A percentile compares a stretch with the other conserved stretches of the same genome.
phyloP scores from a whole-genome alignment of 1,139 yeast species.

The Sugiyamaella japonica region DNA sequence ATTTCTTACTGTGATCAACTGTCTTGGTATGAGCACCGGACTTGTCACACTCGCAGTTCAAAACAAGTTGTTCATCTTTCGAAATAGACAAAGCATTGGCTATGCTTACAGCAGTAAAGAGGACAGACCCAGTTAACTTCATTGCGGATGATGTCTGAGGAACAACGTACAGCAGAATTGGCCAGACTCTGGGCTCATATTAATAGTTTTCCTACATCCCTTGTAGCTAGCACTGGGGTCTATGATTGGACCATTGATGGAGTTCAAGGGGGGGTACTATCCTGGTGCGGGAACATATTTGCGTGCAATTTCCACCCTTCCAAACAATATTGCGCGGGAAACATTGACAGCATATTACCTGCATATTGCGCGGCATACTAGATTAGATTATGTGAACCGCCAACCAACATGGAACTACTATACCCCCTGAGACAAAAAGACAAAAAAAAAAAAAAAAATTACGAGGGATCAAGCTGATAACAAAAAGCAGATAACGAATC shows the following conservation, averaged over 20 bases:
- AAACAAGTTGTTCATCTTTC: slow-evolving; percentile 40
- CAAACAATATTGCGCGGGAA: no score
- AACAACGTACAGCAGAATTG: neutral
- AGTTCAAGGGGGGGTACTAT: no score
- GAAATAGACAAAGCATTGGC: slow-evolving; percentile 40
- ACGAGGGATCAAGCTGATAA: neutral
- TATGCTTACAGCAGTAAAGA: slow-evolving; percentile 4
- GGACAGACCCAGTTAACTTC: neutral
- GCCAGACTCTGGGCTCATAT: neutral
- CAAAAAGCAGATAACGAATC: neutral
- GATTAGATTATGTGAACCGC: no score
- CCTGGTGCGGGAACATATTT: neutral
- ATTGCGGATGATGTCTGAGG: neutral
- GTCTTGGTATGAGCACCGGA: slow-evolving; percentile 4
- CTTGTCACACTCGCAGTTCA: slow-evolving; percentile 31
- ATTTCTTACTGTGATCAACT: slow-evolving; percentile 24
- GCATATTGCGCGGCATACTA: no score
- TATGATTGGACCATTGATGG: no score
- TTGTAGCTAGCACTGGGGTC: no score
- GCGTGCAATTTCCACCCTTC: neutral
- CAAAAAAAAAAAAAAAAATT: neutral
- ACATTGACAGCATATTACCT: no score
- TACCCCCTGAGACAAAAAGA: no score
- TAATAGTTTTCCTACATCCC: neutral
- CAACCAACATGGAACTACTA: no score